Base-by-base conservation (phyloP, 2,329 filamentous ascomycete species). In the Niveomyces coronatus region DNA sequence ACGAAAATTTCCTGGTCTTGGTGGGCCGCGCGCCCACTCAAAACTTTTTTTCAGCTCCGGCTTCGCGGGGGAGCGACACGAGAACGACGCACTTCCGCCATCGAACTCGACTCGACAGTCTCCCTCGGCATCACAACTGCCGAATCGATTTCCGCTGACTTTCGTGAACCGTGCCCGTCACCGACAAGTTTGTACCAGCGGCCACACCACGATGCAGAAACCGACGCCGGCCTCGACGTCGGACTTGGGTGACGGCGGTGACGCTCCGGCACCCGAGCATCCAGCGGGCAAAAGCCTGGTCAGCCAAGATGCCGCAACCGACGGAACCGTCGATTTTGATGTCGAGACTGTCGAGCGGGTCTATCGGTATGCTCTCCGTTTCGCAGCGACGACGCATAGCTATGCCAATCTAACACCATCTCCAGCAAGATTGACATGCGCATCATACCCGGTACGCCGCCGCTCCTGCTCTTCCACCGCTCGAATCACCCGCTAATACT, bases 401-500 rank as follows among this genome's bases (percentile, higher is more conserved):
- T 24, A 11, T 10, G 19, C 24, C 35, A 30, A 39, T 15, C 7
- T 10, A 7, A 19, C 3, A 4, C 5, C 13, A 17, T 28, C n/a
- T n/a, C 11, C 41, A 68, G 62, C 47, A 76, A 74, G 52, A 63
- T 77, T 33, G 74, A 78, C 53, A 54, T 58, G 18, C 70, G 74
- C 48, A 76, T 78, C 51, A 76, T 78, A 45, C 74, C 74, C 46
- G 65, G 70, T 72, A 53, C 45, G 57, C 47, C n/a, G n/a, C n/a
- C n/a, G n/a, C n/a, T n/a, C n/a, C n/a, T n/a, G n/a, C n/a, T n/a
- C n/a, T n/a, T n/a, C n/a, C n/a, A n/a, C n/a, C n/a, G n/a, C n/a
- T n/a, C n/a, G n/a, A n/a, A n/a, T n/a, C n/a, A n/a, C n/a, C n/a
- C n/a, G n/a, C n/a, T n/a, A n/a, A n/a, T n/a, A n/a, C n/a, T n/a